Conservation (phyloP, 2,329 filamentous ascomycete species). For the Blumeria graminis region DNA sequence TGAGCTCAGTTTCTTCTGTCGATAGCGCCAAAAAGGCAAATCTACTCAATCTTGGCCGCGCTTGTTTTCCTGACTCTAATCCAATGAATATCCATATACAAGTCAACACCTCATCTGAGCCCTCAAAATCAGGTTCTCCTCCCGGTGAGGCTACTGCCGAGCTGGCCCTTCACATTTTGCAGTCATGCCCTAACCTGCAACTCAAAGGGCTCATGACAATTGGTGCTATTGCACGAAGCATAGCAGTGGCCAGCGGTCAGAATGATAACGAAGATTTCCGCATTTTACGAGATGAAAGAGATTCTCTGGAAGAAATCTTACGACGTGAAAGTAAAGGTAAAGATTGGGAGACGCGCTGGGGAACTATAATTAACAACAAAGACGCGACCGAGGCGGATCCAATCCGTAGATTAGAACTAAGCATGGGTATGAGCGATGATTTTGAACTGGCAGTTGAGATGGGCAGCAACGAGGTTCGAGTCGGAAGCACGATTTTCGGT, state of each 20-base stretch:
- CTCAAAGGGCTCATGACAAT: slow-evolving; percentile 90
- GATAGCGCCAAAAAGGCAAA: slow-evolving; percentile 74
- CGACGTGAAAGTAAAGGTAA: slow-evolving; percentile 17
- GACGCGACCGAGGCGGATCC: slow-evolving; percentile 32
- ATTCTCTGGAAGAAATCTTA: slow-evolving; percentile 40
- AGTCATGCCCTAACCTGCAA: slow-evolving; percentile 46
- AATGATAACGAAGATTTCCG: slow-evolving; percentile 92
- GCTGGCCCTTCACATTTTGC: slow-evolving; percentile 45
- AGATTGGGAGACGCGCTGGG: background rate
- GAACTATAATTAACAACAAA: slow-evolving; percentile 40
- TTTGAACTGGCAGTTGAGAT: slow-evolving; percentile 68
- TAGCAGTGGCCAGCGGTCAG: slow-evolving; percentile 47
- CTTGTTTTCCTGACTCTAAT: slow-evolving; percentile 23
- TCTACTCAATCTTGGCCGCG: slow-evolving; percentile 53
- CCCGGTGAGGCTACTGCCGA: slow-evolving; percentile 35
- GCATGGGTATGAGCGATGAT: slow-evolving; percentile 97
- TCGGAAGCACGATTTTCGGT: slow-evolving; percentile 90
- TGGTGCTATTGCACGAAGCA: slow-evolving; percentile 70
- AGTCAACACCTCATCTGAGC: slow-evolving; percentile 84
- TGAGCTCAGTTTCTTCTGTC: slow-evolving; percentile 80
- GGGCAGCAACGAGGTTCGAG: slow-evolving; percentile 72
- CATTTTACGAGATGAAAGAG: slow-evolving; percentile 40
- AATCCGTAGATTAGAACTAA: slow-evolving; percentile 51
- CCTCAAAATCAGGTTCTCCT: slow-evolving; percentile 57
- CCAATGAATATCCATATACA: slow-evolving; percentile 50